A percentile compares a stretch with the other conserved stretches of the same genome.
These are phyloP conservation scores for Boletus sp. DNA, from an alignment of 768 basidiomycete species.

Conservation along the genomic window DNA sequence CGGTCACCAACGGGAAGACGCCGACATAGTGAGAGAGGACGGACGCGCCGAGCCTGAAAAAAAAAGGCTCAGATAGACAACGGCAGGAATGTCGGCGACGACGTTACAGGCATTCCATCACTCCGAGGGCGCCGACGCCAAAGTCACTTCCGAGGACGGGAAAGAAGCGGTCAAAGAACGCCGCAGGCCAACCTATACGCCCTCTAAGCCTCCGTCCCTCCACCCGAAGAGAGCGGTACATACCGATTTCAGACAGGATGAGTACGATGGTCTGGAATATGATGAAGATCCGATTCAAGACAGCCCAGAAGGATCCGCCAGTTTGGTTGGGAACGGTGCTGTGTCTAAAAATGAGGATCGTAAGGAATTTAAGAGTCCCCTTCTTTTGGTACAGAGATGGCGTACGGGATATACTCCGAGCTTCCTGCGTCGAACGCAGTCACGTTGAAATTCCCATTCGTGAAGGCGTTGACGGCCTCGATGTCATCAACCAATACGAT, in stretches of 20 bases:
- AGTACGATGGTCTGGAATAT: constrained; percentile 78
- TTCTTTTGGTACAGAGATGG: background rate
- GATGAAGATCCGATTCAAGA: constrained; percentile 83
- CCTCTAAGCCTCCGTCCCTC: background rate
- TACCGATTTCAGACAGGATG: constrained; percentile 45
- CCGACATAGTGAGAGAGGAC: constrained; percentile 78
- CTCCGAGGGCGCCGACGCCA: constrained; percentile 84
- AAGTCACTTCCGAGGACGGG: constrained; percentile 86
- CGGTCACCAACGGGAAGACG: constrained; percentile 82
- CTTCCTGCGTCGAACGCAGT: constrained; percentile 45
- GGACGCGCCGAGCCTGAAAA: constrained; percentile 57
- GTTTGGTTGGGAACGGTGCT: constrained; percentile 93
- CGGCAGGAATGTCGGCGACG: background rate
- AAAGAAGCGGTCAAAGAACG: constrained; percentile 85
- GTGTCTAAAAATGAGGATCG: constrained; percentile 36
- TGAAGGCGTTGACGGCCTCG: constrained; percentile 68
- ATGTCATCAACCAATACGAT: constrained; percentile 73
- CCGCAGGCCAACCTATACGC: constrained; percentile 60
- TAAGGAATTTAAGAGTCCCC: background rate
- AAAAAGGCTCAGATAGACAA: background rate
- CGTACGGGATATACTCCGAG: constrained; percentile 81
- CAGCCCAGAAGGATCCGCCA: constrained; percentile 90
- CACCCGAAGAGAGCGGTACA: constrained; percentile 13
- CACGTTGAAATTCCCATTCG: constrained; percentile 36
- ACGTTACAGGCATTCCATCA: constrained; percentile 80